Evolutionary conservation across 148 eudicot species (phyloP).

Genomic region (Oxyria digyna): DNA sequence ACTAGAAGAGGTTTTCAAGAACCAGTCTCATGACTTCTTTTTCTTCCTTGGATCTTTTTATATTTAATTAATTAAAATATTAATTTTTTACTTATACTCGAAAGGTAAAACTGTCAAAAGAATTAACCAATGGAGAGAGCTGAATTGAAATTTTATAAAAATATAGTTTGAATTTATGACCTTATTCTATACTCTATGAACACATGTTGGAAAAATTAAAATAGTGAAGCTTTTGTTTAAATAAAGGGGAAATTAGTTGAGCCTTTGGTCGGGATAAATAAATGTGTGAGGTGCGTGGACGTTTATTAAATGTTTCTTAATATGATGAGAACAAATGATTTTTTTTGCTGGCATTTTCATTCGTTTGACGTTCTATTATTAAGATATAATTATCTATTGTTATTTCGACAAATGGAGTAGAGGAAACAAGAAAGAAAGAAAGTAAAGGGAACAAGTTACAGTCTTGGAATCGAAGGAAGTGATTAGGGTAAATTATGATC

Average conservation of each 20-base stretch:
- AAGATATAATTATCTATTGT: background rate
- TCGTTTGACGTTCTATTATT: background rate
- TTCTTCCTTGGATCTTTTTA: conserved; percentile 14
- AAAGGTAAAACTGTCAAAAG: no score
- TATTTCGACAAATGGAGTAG: background rate
- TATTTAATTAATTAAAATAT: background rate
- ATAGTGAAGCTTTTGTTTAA: no score
- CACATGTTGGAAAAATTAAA: no score
- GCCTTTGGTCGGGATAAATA: background rate
- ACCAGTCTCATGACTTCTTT: conserved; percentile 24
- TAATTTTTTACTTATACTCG: background rate
- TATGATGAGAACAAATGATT: background rate
- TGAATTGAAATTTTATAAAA: no score
- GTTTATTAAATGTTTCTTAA: background rate
- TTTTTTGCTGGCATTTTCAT: background rate
- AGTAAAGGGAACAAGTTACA: background rate
- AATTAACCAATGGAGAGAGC: no score
- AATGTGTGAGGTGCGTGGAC: background rate
- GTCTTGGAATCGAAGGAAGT: background rate
- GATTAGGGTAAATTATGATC: background rate
- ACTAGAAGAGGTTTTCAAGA: conserved; percentile 16
- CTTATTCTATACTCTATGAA: no score
- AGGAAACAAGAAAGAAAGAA: background rate
- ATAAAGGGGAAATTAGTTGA: no score
- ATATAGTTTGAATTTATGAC: no score